Evolutionary conservation across 495 filamentous ascomycete genomes (phyloP).

Genomic region (Echria macrotheca): DNA sequence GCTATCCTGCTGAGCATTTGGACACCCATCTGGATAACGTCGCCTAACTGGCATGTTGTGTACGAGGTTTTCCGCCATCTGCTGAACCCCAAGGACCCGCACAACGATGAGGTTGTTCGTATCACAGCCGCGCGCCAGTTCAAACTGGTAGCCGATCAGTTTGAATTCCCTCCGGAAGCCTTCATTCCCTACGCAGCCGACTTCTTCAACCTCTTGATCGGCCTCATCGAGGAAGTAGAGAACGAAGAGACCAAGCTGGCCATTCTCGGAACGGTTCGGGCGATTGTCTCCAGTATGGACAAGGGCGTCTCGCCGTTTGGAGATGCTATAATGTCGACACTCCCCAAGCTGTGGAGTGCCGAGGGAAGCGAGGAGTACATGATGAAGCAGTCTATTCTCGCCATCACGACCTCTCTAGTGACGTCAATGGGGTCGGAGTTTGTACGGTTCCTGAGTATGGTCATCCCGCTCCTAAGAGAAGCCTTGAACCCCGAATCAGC

Average conservation of each 20-base stretch:
- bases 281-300: constrained; percentile 76
- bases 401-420: constrained; percentile 71
- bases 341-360: constrained; percentile 81
- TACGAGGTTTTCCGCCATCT: constrained; percentile 88
- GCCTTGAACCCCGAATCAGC: constrained; percentile 76
- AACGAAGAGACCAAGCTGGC: constrained; percentile 81
- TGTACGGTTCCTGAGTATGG: constrained; percentile 61
- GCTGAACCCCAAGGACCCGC: constrained; percentile 65
- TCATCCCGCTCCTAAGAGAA: constrained; percentile 71
- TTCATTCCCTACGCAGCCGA: constrained; percentile 72
- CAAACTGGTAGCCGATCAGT: constrained; percentile 70
- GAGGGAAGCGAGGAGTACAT: constrained; percentile 77
- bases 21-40: constrained; percentile 67
- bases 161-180: constrained; percentile 62
- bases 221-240: constrained; percentile 73
- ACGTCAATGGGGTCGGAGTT: constrained; percentile 72
- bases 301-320: constrained; percentile 67
- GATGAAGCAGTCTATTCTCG: constrained; percentile 83
- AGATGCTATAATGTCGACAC: constrained; percentile 68
- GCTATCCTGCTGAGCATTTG: constrained; percentile 86
- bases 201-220: constrained; percentile 63
- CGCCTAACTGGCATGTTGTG: constrained; percentile 61
- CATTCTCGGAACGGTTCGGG: constrained; percentile 73
- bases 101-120: constrained; percentile 88
- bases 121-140: constrained; percentile 86